These are phyloP conservation scores for Incumbomyces lentus DNA, from an alignment of 2,329 filamentous ascomycete species.

Conservation along the genomic window DNA sequence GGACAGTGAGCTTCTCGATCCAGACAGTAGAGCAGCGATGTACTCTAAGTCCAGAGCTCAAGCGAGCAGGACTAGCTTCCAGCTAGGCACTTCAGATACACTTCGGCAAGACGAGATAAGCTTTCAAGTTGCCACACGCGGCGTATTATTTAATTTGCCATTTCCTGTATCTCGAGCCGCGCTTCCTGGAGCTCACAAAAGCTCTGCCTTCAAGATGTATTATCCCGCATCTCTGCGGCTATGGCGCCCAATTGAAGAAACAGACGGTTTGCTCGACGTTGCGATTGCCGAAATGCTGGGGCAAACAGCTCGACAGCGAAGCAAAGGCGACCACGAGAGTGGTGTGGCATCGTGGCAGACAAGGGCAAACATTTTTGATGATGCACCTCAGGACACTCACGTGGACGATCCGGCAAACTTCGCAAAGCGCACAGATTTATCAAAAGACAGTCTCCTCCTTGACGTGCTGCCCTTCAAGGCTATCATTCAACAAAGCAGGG, in stretches of 20 bases:
- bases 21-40: constrained; percentile 43
- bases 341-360: constrained; percentile 31
- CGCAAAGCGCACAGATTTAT: constrained; percentile 51
- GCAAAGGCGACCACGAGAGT: constrained; percentile 25
- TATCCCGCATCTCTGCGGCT: constrained; percentile 77
- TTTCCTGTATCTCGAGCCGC: constrained; percentile 62
- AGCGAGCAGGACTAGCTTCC: constrained; percentile 31
- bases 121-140: constrained; percentile 82
- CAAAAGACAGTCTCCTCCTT: constrained; percentile 64
- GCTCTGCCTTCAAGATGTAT: constrained; percentile 76
- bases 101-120: constrained; percentile 88
- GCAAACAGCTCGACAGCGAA: constrained; percentile 28
- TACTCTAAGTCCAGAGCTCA: constrained; percentile 12
- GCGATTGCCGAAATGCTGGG: constrained; percentile 41
- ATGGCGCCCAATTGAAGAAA: constrained; percentile 74
- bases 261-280: constrained; percentile 60
- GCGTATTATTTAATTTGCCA: constrained; percentile 74
- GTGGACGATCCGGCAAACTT: constrained; percentile 2
- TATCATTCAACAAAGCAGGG: constrained; percentile 41
- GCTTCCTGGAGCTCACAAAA: constrained; percentile 28
- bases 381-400: constrained; percentile 6
- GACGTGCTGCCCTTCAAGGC: constrained; percentile 81
- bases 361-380: constrained; percentile 9
- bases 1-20: constrained; percentile 73
- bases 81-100: constrained; percentile 57